phyloP scores from a whole-genome alignment of 1,284 basidiomycete species.

The Coniferiporia sulphurascens region DNA sequence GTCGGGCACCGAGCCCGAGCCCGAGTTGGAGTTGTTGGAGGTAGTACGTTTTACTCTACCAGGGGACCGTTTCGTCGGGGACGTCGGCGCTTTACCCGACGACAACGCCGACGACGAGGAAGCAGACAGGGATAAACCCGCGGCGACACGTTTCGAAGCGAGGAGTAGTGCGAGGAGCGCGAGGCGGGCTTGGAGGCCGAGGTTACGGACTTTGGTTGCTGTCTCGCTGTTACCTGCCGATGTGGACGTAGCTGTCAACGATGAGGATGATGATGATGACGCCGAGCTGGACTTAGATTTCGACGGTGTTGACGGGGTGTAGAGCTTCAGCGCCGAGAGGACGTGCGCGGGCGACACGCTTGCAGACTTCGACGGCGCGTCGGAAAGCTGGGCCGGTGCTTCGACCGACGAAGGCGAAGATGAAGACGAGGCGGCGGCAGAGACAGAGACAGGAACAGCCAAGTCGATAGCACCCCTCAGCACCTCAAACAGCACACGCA shows the following conservation, averaged over 20 bases:
- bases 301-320: conserved; percentile 40
- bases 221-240: conserved; percentile 52
- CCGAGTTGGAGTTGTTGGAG: conserved; percentile 18
- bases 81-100: conserved; percentile 31
- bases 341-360: conserved; percentile 59
- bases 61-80: conserved; percentile 30
- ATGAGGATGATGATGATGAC: conserved; percentile 11
- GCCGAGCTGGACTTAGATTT: conserved; percentile 22
- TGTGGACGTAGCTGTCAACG: no score
- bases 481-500: conserved; percentile 70
- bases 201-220: conserved; percentile 54
- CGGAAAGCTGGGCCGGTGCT: conserved; percentile 27
- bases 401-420: conserved; percentile 6
- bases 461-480: conserved; percentile 71
- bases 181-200: conserved; percentile 69
- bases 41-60: conserved; percentile 40
- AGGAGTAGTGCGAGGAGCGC: conserved; percentile 60
- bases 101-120: conserved; percentile 28
- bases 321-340: conserved; percentile 63
- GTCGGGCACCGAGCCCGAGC: conserved; percentile 27
- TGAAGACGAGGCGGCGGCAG: no score
- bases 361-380: conserved; percentile 35
- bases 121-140: conserved; percentile 45
- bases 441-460: conserved; percentile 39
- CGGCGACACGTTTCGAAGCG: conserved; percentile 55